Base-by-base conservation (phyloP, 2,329 filamentous ascomycete species). In the Verticillium dahliae region DNA sequence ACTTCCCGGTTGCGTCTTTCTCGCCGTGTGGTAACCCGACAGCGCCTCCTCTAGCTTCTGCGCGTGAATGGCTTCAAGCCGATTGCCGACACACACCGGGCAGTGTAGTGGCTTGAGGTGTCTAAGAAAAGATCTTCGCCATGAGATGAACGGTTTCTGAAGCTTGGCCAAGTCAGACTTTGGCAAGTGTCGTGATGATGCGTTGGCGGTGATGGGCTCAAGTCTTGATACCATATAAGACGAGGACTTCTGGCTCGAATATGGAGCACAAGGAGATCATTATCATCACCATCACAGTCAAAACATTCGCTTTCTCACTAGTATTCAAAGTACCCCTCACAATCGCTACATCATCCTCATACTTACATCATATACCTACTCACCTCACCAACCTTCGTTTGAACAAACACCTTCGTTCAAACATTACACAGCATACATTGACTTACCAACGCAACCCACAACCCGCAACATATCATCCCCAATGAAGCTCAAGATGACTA, bases 401-500 rank as follows among this genome's bases (percentile, higher is more conserved):
- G 45, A 50, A 50, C 45, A 50, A 18, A n/a, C 10, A 50, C 45
- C 45, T 50, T 50, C 45, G 27, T 39, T 56, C 58, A 56, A 1
- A 39, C 4, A 62, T 57, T 39, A 45, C 33, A 22, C 6, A 55
- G 18, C 35, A 60, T 22, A 45, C 39, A 27, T 45, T n/a, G 31
- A 33, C 15, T 31, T 13, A 45, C 37, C 35, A 37, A 27, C 37
- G 27, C 27, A 58, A 33, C n/a, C 2, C 45, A 50, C 18, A 50
- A 58, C 37, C 7, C 31, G 3, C 13, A 56, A 37, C 27, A 27
- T 27, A n/a, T 10, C 22, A 41, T n/a, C 37, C 9, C 57, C 22
- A 56, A 59, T 56, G 31, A 34, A 41, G 27, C 33, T 35, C 41
- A 50, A 31, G 31, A 65, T 65, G 63, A n/a, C 22, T 31, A 45